Evolutionary conservation across 1,284 basidiomycete species (phyloP).

Genomic region (Fereydounia khargensis): DNA sequence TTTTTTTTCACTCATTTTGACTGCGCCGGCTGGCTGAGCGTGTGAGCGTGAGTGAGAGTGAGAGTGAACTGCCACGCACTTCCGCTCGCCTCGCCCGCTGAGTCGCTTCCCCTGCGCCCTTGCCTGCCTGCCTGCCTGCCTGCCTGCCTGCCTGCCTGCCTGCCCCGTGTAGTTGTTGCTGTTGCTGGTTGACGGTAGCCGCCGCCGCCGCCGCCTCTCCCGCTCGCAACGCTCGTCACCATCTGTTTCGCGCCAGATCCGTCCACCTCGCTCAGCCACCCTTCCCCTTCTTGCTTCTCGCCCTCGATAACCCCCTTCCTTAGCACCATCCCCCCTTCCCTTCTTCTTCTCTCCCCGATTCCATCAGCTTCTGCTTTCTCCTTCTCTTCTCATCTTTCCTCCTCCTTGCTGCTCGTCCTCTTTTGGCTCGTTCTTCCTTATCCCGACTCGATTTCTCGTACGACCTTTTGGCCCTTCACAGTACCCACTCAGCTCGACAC

Average conservation of each 20-base stretch:
- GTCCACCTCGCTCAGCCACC: no score
- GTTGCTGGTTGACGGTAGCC: no score
- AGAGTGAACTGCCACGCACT: no score
- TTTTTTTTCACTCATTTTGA: not conserved
- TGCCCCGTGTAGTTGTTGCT: not conserved
- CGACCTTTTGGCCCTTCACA: no score
- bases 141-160: not conserved
- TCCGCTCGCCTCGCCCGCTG: no score
- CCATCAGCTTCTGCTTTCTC: not conserved
- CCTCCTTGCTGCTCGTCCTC: not conserved
- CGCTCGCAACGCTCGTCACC: no score
- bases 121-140: not conserved
- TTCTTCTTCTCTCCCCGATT: slow-evolving; percentile 2
- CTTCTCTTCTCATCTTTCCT: slow-evolving; percentile 2
- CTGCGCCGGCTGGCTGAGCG: not conserved
- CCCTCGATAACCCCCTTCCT: slow-evolving; percentile 4
- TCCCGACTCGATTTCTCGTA: no score
- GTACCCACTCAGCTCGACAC: no score
- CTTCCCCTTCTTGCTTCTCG: not conserved
- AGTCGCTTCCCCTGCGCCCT: no score
- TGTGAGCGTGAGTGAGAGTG: not conserved
- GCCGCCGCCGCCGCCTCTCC: no score
- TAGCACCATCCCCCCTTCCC: slow-evolving; percentile 4
- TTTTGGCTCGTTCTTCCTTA: not conserved
- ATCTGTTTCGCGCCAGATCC: no score